phyloP scores from a whole-genome alignment of 83 land plant species.

The Picea abies region DNA sequence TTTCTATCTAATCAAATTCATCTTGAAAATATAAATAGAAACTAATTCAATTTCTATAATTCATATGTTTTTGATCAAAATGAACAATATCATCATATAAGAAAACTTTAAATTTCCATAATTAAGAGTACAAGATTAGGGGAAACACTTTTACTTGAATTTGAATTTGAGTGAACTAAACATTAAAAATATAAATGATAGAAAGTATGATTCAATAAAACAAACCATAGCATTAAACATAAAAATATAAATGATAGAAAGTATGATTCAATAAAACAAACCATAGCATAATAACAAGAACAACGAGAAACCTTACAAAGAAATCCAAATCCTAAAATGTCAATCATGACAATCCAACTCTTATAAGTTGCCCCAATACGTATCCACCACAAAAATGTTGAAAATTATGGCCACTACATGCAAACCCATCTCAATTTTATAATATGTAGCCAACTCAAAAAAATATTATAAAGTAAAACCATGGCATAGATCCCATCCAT shows the following conservation, averaged over 20 bases:
- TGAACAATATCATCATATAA: slow-evolving; percentile 31
- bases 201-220: no score
- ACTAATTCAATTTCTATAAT: slow-evolving; percentile 34
- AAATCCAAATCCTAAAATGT: slow-evolving; percentile 32
- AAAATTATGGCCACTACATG: slow-evolving; percentile 43
- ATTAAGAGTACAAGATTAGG: not conserved
- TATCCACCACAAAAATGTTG: slow-evolving; percentile 45
- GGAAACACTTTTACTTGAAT: not conserved
- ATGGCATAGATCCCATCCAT: slow-evolving; percentile 39
- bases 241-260: no score
- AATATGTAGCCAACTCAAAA: slow-evolving; percentile 53
- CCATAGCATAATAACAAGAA: slow-evolving; percentile 44
- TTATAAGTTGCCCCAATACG: slow-evolving; percentile 26
- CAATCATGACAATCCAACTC: slow-evolving; percentile 29
- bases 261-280: not conserved
- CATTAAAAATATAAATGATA: no score
- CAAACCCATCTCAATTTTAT: slow-evolving; percentile 33
- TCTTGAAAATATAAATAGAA: no score
- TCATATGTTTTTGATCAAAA: slow-evolving; percentile 23
- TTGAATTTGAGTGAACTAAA: not conserved
- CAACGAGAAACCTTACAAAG: slow-evolving; percentile 34
- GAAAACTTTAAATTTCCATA: slow-evolving; percentile 40
- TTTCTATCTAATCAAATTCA: no score
- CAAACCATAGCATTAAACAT: no score
- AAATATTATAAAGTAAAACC: slow-evolving; percentile 39